A percentile compares a stretch with the other conserved stretches of the same genome.
phyloP scores from a whole-genome alignment of 805 yeast species.

The Debaryomyces hansenii region DNA sequence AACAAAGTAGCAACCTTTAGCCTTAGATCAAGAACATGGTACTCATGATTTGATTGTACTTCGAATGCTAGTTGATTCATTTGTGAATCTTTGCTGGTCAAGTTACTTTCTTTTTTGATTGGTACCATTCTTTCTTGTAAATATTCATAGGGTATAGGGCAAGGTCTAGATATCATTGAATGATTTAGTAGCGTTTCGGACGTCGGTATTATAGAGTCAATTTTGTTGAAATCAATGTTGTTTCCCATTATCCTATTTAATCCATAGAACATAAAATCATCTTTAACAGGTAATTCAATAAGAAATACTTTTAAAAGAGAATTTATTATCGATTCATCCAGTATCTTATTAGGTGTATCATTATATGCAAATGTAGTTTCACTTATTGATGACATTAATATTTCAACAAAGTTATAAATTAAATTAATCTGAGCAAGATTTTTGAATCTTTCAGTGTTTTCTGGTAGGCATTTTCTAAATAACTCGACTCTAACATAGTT shows the following conservation, averaged over 20 bases:
- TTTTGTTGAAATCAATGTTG: conserved; percentile 40
- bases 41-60: conserved; percentile 39
- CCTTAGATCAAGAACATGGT: conserved; percentile 43
- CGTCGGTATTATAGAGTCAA: conserved; percentile 44
- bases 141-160: conserved; percentile 26
- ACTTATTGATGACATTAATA: conserved; percentile 45
- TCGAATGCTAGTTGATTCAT: conserved; percentile 7
- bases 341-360: conserved; percentile 9
- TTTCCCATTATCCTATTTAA: conserved; percentile 56
- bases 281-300: conserved; percentile 40
- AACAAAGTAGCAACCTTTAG: conserved; percentile 48
- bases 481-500: conserved; percentile 31
- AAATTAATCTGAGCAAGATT: conserved; percentile 46
- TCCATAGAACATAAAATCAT: conserved; percentile 50
- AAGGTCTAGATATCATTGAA: conserved; percentile 22
- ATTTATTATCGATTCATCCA: conserved; percentile 18
- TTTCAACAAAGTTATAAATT: conserved; percentile 53
- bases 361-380: conserved; percentile 27
- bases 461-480: conserved; percentile 44
- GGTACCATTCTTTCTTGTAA: conserved; percentile 3
- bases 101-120: conserved; percentile 3
- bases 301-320: conserved; percentile 36
- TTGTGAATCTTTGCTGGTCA: not conserved
- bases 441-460: conserved; percentile 44
- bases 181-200: conserved; percentile 20